phyloP scores from a whole-genome alignment of 1,139 yeast species.

The Yamadazyma spencermartinsiae region DNA sequence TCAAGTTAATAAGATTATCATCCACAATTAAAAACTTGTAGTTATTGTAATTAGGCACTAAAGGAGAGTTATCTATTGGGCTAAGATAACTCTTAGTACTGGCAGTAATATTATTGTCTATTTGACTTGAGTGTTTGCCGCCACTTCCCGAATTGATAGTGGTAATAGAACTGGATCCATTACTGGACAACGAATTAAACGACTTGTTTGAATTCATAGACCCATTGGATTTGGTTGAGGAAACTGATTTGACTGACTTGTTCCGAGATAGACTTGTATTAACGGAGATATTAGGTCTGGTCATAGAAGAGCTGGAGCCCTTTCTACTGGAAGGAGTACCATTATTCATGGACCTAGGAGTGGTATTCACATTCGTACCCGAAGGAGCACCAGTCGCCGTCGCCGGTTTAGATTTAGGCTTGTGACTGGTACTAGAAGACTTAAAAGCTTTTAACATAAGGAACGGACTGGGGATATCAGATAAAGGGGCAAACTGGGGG shows the following conservation, averaged over 20 bases:
- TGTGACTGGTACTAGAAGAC: not conserved
- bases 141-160: not conserved
- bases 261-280: slow-evolving; percentile 15
- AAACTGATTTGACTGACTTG: slow-evolving; percentile 13
- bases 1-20: slow-evolving; percentile 44
- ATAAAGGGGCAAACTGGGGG: not conserved
- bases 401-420: not conserved
- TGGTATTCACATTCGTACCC: not conserved
- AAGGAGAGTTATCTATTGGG: slow-evolving; percentile 17
- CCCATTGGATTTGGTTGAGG: slow-evolving; percentile 10
- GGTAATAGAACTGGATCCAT: slow-evolving; percentile 7
- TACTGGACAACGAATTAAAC: slow-evolving; percentile 10
- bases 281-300: slow-evolving; percentile 12
- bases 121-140: not conserved
- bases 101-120: slow-evolving; percentile 14
- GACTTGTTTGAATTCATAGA: slow-evolving; percentile 11
- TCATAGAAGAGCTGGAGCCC: not conserved
- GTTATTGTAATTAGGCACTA: slow-evolving; percentile 24
- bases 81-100: slow-evolving; percentile 13
- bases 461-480: not conserved
- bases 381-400: not conserved
- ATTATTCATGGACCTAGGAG: not conserved
- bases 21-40: slow-evolving; percentile 42
- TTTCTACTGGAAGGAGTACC: not conserved
- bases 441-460: not conserved